Percentiles rank a stretch among this genome's conserved stretches.
Conservation (phyloP, 2,329 filamentous ascomycete species). For the Verticillium nonalfalfae region DNA sequence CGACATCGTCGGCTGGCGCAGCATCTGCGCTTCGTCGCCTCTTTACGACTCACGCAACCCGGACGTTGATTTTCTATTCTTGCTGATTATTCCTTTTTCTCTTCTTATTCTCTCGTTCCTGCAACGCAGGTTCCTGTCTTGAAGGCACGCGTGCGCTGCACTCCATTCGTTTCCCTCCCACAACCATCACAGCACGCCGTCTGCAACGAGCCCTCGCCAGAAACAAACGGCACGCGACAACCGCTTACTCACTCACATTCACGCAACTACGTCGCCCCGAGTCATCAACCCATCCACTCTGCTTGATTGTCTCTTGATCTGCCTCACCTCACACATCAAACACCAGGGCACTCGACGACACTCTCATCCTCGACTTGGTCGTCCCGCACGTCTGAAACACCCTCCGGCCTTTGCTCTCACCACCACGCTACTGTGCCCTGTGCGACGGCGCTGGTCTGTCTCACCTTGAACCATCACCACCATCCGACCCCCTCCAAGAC, state of each 20-base stretch:
- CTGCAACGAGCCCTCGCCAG: not conserved
- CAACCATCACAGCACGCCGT: not conserved
- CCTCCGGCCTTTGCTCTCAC: slow-evolving; percentile 12
- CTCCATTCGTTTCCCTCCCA: not conserved
- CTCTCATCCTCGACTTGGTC: slow-evolving; percentile 13
- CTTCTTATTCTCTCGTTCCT: not conserved
- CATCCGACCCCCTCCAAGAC: not conserved
- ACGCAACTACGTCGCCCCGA: not conserved
- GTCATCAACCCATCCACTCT: slow-evolving; percentile 3
- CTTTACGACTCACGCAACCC: not conserved
- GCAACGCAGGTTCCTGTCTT: not conserved
- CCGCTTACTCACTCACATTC: not conserved
- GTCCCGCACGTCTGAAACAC: slow-evolving; percentile 34
- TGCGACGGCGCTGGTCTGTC: slow-evolving; percentile 6
- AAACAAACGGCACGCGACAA: not conserved
- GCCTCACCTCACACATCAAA: slow-evolving; percentile 10
- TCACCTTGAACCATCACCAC: not conserved
- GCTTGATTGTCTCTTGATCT: slow-evolving; percentile 17
- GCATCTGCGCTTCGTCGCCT: not conserved
- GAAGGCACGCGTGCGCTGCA: not conserved
- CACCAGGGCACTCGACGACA: slow-evolving; percentile 6
- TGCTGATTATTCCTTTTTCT: slow-evolving; percentile 6
- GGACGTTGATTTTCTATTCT: slow-evolving; percentile 5
- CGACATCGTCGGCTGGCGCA: slow-evolving; percentile 1
- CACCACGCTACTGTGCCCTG: slow-evolving; percentile 7